phyloP scores from a whole-genome alignment of 176 grass and related monocot genomes.

The Oryza glumipatula region DNA sequence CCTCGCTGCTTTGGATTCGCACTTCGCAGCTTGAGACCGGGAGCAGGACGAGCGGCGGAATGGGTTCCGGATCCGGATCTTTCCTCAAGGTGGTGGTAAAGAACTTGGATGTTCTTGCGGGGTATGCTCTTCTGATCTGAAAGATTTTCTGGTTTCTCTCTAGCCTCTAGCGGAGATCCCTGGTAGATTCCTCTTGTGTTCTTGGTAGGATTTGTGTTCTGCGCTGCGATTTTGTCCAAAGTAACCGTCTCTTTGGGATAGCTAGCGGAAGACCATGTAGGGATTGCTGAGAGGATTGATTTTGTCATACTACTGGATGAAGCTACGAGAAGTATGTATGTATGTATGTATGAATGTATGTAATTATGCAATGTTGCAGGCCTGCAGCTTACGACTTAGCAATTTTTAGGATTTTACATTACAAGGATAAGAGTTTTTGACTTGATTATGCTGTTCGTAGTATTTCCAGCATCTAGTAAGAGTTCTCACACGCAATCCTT shows the following conservation, averaged over 20 bases:
- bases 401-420: conserved; percentile 12
- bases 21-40: not conserved
- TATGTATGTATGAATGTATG: too few relatives aligned
- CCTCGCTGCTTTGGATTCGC: conserved; percentile 25
- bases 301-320: not conserved
- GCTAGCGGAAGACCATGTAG: not conserved
- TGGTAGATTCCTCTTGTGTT: conserved; percentile 4
- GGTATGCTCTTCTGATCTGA: conserved; percentile 58
- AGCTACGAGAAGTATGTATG: too few relatives aligned
- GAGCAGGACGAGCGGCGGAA: conserved; percentile 28
- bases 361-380: not conserved
- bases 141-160: not conserved
- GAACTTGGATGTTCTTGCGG: conserved; percentile 87
- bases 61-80: conserved; percentile 86
- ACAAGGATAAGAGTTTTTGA: not conserved
- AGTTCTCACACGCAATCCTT: not conserved
- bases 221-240: not conserved
- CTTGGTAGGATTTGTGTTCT: not conserved
- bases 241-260: not conserved
- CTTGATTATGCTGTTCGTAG: not conserved
- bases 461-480: not conserved
- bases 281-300: not conserved
- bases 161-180: not conserved
- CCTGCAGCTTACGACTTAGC: not conserved
- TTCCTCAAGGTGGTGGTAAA: conserved; percentile 86